Conservation (phyloP, 352 stramenopile genomes). For the Globisporangium recalcitrans region DNA sequence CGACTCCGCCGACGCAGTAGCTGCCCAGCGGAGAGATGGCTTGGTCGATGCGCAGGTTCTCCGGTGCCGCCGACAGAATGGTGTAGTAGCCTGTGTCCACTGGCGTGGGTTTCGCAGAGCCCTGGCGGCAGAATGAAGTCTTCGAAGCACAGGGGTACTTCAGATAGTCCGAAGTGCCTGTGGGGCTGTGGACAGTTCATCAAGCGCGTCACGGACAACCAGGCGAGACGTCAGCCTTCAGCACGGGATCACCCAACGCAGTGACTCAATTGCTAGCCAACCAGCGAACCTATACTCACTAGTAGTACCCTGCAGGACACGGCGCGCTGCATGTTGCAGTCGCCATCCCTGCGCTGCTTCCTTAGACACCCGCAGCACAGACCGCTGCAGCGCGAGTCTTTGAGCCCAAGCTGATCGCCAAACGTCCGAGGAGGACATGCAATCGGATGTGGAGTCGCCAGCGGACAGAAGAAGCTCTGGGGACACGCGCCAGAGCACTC, state of each 20-base stretch:
- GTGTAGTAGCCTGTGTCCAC: conserved; percentile 51
- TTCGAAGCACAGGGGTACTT: conserved; percentile 30
- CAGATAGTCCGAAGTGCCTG: conserved; percentile 36
- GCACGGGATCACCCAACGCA: too few relatives aligned
- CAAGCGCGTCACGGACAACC: too few relatives aligned
- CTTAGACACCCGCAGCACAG: conserved; percentile 50
- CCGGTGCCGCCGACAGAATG: conserved; percentile 18
- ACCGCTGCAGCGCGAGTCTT: conserved; percentile 35
- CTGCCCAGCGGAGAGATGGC: conserved; percentile 47
- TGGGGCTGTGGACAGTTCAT: conserved; percentile 22
- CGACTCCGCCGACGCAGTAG: conserved; percentile 51
- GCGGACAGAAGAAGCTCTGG: conserved; percentile 49
- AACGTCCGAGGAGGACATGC: conserved; percentile 49
- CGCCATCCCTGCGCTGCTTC: conserved; percentile 26
- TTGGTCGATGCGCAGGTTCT: conserved; percentile 41
- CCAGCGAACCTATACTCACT: conserved; percentile 19
- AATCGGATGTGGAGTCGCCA: conserved; percentile 36
- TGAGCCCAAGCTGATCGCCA: conserved; percentile 29
- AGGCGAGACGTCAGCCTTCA: not conserved
- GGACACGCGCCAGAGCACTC: conserved; percentile 42
- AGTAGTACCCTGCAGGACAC: conserved; percentile 68
- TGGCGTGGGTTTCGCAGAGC: conserved; percentile 29
- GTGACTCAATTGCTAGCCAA: not conserved
- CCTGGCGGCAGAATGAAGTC: conserved; percentile 40
- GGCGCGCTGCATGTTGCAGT: conserved; percentile 39